These are phyloP conservation scores for Boletus coccyginus DNA, from an alignment of 768 basidiomycete genomes.

Conservation along the genomic window DNA sequence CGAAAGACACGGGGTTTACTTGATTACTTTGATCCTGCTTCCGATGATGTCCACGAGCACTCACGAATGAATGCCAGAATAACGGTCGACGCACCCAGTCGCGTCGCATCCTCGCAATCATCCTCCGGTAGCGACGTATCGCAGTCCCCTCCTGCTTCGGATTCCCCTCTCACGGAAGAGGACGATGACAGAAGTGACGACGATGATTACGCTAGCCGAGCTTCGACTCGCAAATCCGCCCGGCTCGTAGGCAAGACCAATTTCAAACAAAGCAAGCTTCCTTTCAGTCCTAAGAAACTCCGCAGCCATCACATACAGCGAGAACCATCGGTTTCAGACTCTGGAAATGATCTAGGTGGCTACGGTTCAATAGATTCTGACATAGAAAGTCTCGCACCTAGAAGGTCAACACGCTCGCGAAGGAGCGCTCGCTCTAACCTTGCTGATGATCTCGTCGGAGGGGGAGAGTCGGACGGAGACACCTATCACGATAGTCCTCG, in stretches of 20 bases:
- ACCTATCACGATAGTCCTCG: conserved; percentile 31
- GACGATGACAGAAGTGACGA: conserved; percentile 18
- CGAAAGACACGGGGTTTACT: conserved; percentile 43
- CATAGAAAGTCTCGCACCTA: conserved; percentile 23
- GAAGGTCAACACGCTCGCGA: conserved; percentile 50
- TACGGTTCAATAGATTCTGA: conserved; percentile 35
- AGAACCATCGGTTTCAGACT: conserved; percentile 28
- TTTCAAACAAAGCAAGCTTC: conserved; percentile 38
- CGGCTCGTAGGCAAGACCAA: conserved; percentile 9
- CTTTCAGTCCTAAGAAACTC: conserved; percentile 68
- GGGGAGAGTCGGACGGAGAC: conserved; percentile 33
- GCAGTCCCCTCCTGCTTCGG: conserved; percentile 3
- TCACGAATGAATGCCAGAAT: conserved; percentile 49
- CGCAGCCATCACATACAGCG: conserved; percentile 33
- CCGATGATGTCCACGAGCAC: conserved; percentile 49
- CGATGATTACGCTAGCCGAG: conserved; percentile 4
- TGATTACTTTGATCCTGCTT: conserved; percentile 58
- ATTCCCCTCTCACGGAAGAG: conserved; percentile 30
- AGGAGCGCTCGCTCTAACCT: conserved; percentile 39
- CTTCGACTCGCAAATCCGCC: conserved; percentile 14
- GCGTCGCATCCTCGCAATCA: not conserved
- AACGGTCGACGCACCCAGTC: conserved; percentile 25
- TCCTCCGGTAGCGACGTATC: conserved; percentile 13
- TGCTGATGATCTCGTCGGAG: conserved; percentile 24
- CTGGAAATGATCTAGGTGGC: conserved; percentile 40